These are phyloP conservation scores for Populus hybrid DNA, from an alignment of 441 rosid genomes.

Conservation along the genomic window DNA sequence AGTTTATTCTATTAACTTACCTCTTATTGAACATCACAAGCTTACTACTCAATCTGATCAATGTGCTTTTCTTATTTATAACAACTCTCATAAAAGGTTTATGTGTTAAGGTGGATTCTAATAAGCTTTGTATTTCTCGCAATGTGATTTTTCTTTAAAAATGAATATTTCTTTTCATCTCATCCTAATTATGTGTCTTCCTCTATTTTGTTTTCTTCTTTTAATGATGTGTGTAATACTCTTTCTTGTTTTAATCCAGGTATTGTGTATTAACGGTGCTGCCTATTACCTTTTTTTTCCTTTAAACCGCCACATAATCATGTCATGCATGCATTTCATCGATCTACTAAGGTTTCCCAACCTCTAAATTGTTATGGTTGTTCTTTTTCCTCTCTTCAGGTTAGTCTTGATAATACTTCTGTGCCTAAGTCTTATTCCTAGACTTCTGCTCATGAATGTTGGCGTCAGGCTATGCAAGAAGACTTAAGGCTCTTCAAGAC, in stretches of 20 bases:
- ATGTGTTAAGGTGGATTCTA: background rate
- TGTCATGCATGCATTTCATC: background rate
- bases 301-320: background rate
- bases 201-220: background rate
- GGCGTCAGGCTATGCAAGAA: background rate
- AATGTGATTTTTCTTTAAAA: background rate
- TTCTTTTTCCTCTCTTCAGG: background rate
- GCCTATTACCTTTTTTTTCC: background rate
- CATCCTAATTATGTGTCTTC: background rate
- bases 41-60: background rate
- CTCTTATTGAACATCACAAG: background rate
- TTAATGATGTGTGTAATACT: background rate
- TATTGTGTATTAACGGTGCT: background rate
- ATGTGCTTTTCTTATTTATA: background rate
- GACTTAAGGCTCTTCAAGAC: background rate
- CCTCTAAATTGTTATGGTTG: background rate
- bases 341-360: background rate
- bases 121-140: background rate
- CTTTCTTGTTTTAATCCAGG: background rate
- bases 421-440: background rate
- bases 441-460: background rate
- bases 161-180: background rate
- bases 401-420: background rate
- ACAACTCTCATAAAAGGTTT: background rate
- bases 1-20: background rate